phyloP scores from a whole-genome alignment of 495 filamentous ascomycete genomes.

The Penicillium pancosmium region DNA sequence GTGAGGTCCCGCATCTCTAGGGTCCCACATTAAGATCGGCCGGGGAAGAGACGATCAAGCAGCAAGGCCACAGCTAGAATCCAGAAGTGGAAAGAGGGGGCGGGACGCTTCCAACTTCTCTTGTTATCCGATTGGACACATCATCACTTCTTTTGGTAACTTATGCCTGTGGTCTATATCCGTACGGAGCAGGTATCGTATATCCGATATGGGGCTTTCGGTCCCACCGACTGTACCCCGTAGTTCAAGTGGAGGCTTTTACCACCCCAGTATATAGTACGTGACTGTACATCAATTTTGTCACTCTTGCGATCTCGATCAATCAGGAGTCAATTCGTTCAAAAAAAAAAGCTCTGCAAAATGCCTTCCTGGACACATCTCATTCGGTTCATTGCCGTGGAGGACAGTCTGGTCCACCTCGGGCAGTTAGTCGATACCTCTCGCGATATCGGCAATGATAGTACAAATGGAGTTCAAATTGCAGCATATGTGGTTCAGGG shows the following conservation, averaged over 20 bases:
- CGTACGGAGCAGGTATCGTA: neutral
- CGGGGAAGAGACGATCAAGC: neutral
- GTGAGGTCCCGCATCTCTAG: neutral
- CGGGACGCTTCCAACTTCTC: neutral
- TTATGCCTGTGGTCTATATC: neutral
- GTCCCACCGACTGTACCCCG: neutral
- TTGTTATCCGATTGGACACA: neutral
- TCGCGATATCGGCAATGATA: constrained; percentile 41
- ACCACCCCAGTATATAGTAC: neutral
- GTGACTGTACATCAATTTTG: too few relatives aligned
- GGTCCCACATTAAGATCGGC: neutral
- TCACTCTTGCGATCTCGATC: too few relatives aligned
- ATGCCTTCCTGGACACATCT: constrained; percentile 47
- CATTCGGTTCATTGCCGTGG: constrained; percentile 49
- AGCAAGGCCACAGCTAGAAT: neutral
- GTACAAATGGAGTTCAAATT: constrained; percentile 35
- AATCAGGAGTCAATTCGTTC: neutral
- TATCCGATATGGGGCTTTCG: neutral
- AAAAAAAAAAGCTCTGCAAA: neutral
- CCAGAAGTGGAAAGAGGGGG: neutral
- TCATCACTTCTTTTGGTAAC: too few relatives aligned
- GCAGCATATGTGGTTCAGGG: constrained; percentile 38
- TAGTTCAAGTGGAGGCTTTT: neutral
- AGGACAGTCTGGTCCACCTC: constrained; percentile 43
- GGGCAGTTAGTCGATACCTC: constrained; percentile 41